A percentile compares a stretch with the other conserved stretches of the same genome.
Evolutionary conservation across 768 basidiomycete genomes (phyloP).

Genomic region (Leucocoprinus birnbaumii): DNA sequence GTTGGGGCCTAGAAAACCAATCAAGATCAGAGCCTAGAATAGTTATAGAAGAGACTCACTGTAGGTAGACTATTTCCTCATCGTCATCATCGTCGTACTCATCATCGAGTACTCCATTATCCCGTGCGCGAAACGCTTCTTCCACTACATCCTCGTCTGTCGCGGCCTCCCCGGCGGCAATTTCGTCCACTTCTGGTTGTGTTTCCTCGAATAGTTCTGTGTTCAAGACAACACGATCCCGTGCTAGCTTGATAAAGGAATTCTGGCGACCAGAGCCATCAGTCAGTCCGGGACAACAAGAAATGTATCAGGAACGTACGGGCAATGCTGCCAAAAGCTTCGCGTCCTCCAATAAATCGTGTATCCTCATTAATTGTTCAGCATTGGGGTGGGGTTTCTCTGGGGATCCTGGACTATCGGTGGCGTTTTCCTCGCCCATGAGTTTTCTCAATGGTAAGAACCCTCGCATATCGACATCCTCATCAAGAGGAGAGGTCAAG

Average conservation of each 20-base stretch:
- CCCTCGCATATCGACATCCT: conserved; percentile 86
- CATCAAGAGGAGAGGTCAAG: conserved; percentile 69
- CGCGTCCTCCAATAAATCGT: conserved; percentile 78
- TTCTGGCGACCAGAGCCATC: conserved; percentile 20
- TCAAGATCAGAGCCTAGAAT: background rate
- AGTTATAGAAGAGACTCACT: conserved; percentile 31
- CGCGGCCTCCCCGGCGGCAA: conserved; percentile 63
- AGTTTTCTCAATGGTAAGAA: conserved; percentile 78
- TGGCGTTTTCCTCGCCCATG: conserved; percentile 36
- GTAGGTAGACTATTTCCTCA: conserved; percentile 79
- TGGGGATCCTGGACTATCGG: conserved; percentile 17
- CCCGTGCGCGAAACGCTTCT: conserved; percentile 53
- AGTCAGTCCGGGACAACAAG: background rate
- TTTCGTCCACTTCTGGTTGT: conserved; percentile 39
- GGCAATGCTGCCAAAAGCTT: conserved; percentile 52
- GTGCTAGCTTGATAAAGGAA: conserved; percentile 35
- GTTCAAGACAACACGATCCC: conserved; percentile 32
- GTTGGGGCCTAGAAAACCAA: conserved; percentile 19
- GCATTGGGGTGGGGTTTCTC: conserved; percentile 81
- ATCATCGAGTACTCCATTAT: conserved; percentile 37
- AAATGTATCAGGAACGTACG: conserved; percentile 35
- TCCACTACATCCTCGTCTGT: conserved; percentile 84
- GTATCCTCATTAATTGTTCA: conserved; percentile 92
- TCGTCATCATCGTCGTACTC: conserved; percentile 49
- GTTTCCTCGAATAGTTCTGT: conserved; percentile 26